phyloP scores from a whole-genome alignment of 305 asterid species.

The Ajuga reptans region DNA sequence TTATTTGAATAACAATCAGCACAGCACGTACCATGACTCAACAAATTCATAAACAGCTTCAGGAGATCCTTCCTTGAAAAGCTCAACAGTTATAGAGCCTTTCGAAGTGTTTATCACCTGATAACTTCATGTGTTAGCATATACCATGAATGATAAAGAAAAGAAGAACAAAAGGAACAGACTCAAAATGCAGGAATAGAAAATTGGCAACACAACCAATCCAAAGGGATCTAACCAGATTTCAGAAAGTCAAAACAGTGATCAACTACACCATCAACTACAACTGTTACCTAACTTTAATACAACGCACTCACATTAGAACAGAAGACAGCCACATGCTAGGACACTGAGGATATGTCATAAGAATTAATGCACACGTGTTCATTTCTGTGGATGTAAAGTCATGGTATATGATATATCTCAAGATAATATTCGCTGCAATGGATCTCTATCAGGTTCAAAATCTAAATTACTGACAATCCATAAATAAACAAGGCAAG shows the following conservation, averaged over 20 bases:
- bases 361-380: background rate
- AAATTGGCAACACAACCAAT: slow-evolving; percentile 12
- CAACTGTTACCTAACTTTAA: background rate
- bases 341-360: background rate
- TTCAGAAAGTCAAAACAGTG: background rate
- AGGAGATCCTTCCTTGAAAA: slow-evolving; percentile 78
- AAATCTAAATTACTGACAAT: background rate
- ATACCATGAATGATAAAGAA: background rate
- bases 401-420: background rate
- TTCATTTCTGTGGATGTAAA: background rate
- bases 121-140: slow-evolving; percentile 13
- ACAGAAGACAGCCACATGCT: background rate
- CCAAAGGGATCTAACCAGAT: background rate
- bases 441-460: background rate
- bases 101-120: slow-evolving; percentile 75
- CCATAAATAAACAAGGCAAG: slow-evolving; percentile 8
- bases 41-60: slow-evolving; percentile 63
- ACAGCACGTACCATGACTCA: slow-evolving; percentile 47
- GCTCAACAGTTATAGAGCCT: slow-evolving; percentile 74
- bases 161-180: background rate
- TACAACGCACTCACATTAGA: background rate
- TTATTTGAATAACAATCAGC: slow-evolving; percentile 9
- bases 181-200: slow-evolving; percentile 3
- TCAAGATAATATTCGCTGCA: background rate
- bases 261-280: background rate